Evolutionary conservation across 176 grass and related monocot genomes (phyloP).

Genomic region (Zea luxurians): DNA sequence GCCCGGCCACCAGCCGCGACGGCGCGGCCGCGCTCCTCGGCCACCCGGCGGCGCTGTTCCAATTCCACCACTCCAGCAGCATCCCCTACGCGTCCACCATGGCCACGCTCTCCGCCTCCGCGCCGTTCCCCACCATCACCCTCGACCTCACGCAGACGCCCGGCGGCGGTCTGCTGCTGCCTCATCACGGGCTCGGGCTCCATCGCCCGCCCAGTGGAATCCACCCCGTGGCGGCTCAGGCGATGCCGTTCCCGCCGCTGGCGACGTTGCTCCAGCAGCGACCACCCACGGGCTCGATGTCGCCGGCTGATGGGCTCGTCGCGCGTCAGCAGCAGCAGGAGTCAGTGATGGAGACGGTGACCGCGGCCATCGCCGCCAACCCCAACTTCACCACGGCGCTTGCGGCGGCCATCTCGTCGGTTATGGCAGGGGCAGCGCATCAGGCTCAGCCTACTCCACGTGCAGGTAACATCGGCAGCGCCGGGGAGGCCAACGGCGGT

Average conservation of each 20-base stretch:
- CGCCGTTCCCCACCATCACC: slow-evolving; percentile 84
- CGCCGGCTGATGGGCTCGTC: background rate
- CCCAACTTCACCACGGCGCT: slow-evolving; percentile 79
- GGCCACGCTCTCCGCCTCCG: slow-evolving; percentile 82
- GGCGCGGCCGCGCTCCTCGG: slow-evolving; percentile 34
- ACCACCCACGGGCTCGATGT: background rate
- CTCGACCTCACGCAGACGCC: slow-evolving; percentile 72
- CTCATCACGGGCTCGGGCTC: slow-evolving; percentile 37
- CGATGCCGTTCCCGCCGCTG: slow-evolving; percentile 39
- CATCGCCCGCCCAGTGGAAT: slow-evolving; percentile 18
- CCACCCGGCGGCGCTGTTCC: slow-evolving; percentile 59
- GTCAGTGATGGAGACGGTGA: slow-evolving; percentile 62
- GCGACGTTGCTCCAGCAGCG: slow-evolving; percentile 50
- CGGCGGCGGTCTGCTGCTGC: background rate
- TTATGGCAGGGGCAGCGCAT: slow-evolving; percentile 47
- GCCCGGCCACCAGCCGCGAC: slow-evolving; percentile 58
- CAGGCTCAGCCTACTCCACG: slow-evolving; percentile 39
- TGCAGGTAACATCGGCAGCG: background rate
- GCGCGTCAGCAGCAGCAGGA: slow-evolving; percentile 33
- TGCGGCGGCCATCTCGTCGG: slow-evolving; percentile 71
- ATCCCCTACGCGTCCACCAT: slow-evolving; percentile 73
- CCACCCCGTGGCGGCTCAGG: background rate
- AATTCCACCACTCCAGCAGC: slow-evolving; percentile 49
- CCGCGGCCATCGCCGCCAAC: slow-evolving; percentile 66
- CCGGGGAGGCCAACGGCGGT: slow-evolving; percentile 26